Evolutionary conservation across 352 stramenopile genomes (phyloP).

Genomic region (Globisporangium nodosum): DNA sequence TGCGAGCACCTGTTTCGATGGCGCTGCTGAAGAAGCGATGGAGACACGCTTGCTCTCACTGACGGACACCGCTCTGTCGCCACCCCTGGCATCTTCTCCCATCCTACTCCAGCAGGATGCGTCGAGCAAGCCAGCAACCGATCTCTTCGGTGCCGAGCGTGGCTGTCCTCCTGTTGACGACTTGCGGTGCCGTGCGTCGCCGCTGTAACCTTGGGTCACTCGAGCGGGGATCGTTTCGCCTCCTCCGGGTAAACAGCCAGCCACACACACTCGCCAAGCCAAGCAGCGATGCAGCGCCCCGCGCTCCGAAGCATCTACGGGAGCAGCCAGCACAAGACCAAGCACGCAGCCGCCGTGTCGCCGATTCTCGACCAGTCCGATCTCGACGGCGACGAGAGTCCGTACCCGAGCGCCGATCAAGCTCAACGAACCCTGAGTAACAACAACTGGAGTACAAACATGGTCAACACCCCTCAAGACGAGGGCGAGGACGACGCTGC

Average conservation of each 20-base stretch:
- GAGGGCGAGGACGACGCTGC: slow-evolving; percentile 3
- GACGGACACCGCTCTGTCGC: too few species aligned
- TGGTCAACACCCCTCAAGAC: slow-evolving; percentile 11
- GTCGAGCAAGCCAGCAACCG: too few species aligned
- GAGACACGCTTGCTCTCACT: not conserved
- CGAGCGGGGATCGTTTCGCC: not conserved
- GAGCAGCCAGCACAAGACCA: slow-evolving; percentile 29
- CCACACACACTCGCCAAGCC: not conserved
- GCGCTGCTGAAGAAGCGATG: not conserved
- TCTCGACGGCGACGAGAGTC: slow-evolving; percentile 13
- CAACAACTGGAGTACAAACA: slow-evolving; percentile 10
- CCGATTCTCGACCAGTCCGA: slow-evolving; percentile 40
- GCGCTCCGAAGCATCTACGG: slow-evolving; percentile 38
- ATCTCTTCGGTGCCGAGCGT: too few species aligned
- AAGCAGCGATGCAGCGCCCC: slow-evolving; percentile 26
- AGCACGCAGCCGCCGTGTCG: slow-evolving; percentile 43
- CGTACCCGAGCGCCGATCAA: slow-evolving; percentile 7
- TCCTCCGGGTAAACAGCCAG: not conserved
- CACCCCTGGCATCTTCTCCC: not conserved
- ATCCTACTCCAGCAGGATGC: not conserved
- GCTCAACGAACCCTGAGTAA: not conserved
- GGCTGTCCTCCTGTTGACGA: too few species aligned
- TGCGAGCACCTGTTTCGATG: slow-evolving; percentile 27
- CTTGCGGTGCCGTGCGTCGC: too few species aligned
- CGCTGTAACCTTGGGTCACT: too few species aligned